These are phyloP conservation scores for Rhodotorula sp. DNA, from an alignment of 1,284 basidiomycete species.

Conservation along the genomic window DNA sequence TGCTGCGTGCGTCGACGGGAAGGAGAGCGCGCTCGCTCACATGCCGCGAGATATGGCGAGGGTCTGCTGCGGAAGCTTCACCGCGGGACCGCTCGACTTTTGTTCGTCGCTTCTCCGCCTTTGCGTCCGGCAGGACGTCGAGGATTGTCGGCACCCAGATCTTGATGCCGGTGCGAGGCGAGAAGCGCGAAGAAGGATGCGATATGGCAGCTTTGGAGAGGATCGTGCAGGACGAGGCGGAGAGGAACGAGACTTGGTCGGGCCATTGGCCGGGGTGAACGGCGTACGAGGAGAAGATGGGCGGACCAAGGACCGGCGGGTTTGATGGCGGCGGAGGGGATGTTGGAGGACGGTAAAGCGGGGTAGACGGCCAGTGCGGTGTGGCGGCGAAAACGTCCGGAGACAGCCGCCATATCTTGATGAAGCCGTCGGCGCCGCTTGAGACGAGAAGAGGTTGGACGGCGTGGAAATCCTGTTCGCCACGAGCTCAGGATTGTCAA, in stretches of 20 bases:
- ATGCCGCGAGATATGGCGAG: neutral
- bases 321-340: neutral
- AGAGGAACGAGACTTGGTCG: constrained; percentile 11
- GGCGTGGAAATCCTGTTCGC: constrained; percentile 22
- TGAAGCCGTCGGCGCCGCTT: constrained; percentile 17
- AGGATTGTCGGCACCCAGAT: constrained; percentile 11
- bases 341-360: neutral
- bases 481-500: fast-evolving
- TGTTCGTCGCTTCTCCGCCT: neutral
- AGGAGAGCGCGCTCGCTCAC: neutral
- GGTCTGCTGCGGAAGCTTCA: neutral
- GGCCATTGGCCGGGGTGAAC: constrained; percentile 28
- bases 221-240: constrained; percentile 4
- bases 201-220: constrained; percentile 7
- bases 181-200: neutral
- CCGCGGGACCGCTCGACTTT: neutral
- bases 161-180: constrained; percentile 12
- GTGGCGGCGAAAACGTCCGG: neutral
- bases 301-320: neutral
- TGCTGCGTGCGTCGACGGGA: neutral
- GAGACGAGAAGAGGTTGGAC: constrained; percentile 18
- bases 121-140: neutral
- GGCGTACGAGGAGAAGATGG: constrained; percentile 20
- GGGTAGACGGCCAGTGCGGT: constrained; percentile 2
- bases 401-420: constrained; percentile 21